Evolutionary conservation across 306 rosid genomes (phyloP).

Genomic region (Morella rubra): DNA sequence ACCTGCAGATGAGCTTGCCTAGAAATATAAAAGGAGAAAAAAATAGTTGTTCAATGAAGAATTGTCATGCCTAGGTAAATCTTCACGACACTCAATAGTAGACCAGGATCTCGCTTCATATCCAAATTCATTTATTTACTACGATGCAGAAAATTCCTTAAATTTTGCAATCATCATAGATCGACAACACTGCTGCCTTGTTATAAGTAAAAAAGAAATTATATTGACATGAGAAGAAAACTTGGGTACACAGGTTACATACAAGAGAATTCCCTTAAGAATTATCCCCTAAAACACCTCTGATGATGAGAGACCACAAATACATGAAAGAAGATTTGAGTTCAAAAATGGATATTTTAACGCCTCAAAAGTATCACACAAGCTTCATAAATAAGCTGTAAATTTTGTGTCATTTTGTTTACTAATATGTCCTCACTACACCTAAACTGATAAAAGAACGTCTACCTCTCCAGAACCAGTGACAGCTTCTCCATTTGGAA

Average conservation of each 20-base stretch:
- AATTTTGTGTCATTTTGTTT: background rate
- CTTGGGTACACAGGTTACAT: background rate
- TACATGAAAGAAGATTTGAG: background rate
- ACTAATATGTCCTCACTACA: background rate
- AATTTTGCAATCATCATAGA: background rate
- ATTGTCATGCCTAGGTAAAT: too few relatives aligned
- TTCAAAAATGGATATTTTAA: background rate
- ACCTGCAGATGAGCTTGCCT: slow-evolving; percentile 73
- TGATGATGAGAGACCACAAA: background rate
- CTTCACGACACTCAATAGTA: background rate
- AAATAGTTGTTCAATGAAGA: slow-evolving; percentile 26
- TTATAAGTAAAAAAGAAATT: background rate
- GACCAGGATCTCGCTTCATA: background rate
- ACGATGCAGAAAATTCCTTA: background rate
- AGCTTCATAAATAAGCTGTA: background rate
- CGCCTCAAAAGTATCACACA: background rate
- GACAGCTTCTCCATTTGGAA: slow-evolving; percentile 45
- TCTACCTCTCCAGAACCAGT: slow-evolving; percentile 53
- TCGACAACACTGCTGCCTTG: background rate
- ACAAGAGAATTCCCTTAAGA: background rate
- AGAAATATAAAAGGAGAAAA: slow-evolving; percentile 25
- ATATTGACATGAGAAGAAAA: background rate
- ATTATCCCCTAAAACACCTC: background rate
- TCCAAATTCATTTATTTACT: background rate
- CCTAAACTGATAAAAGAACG: background rate